Percentiles rank a stretch among this genome's conserved stretches.
These are phyloP conservation scores for Exserohilum turcica DNA, from an alignment of 2,329 filamentous ascomycete genomes.

Conservation along the genomic window DNA sequence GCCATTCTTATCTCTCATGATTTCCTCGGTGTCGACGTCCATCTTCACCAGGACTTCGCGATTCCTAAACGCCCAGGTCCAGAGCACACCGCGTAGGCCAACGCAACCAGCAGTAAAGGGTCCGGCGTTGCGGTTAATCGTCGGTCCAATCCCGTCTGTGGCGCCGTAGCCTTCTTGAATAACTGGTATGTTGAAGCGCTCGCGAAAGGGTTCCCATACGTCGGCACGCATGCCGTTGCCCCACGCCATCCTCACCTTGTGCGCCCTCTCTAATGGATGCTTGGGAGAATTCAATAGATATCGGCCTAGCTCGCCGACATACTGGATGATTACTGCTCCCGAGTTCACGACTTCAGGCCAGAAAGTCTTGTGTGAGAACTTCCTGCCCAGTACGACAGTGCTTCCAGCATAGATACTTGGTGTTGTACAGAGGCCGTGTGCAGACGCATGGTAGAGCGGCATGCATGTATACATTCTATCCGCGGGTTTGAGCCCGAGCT, in stretches of 20 bases:
- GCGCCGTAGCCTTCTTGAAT: slow-evolving; percentile 50
- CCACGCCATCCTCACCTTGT: slow-evolving; percentile 45
- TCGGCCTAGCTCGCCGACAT: slow-evolving; percentile 47
- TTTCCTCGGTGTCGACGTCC: slow-evolving; percentile 47
- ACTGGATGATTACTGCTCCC: slow-evolving; percentile 43
- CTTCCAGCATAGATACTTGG: slow-evolving; percentile 39
- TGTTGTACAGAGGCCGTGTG: slow-evolving; percentile 37
- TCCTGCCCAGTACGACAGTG: slow-evolving; percentile 39
- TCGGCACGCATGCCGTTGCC: slow-evolving; percentile 52
- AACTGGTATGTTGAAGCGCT: slow-evolving; percentile 47
- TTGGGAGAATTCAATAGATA: slow-evolving; percentile 44
- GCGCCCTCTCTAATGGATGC: slow-evolving; percentile 38
- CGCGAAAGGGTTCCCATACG: slow-evolving; percentile 49
- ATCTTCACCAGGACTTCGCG: slow-evolving; percentile 45
- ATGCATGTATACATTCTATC: slow-evolving; percentile 46
- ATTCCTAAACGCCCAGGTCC: slow-evolving; percentile 38
- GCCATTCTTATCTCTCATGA: slow-evolving; percentile 42
- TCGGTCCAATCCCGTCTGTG: slow-evolving; percentile 46
- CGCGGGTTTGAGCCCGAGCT: slow-evolving; percentile 36
- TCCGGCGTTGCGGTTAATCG: slow-evolving; percentile 42
- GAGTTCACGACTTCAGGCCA: slow-evolving; percentile 45
- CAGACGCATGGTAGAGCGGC: slow-evolving; percentile 47
- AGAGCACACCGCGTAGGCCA: slow-evolving; percentile 43
- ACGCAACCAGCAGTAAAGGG: slow-evolving; percentile 43
- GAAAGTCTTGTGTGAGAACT: slow-evolving; percentile 45